A percentile compares a stretch with the other conserved stretches of the same genome.
Evolutionary conservation across 768 basidiomycete species (phyloP).

Genomic region (Artomyces pyxidatus): DNA sequence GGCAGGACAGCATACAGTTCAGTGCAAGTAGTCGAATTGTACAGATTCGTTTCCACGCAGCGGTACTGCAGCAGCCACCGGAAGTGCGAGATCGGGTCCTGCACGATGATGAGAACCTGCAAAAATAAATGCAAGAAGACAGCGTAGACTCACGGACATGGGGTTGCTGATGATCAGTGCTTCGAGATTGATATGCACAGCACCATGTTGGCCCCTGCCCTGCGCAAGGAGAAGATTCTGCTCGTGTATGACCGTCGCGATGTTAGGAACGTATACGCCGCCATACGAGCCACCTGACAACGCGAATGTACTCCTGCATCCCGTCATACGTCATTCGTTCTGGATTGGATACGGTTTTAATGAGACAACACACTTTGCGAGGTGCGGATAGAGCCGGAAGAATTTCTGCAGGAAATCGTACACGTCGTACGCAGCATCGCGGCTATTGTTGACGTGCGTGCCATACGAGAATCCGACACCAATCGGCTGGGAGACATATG

Average conservation of each 20-base stretch:
- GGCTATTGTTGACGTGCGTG: constrained; percentile 25
- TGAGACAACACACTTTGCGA: constrained; percentile 5
- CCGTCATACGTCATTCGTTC: too few relatives aligned
- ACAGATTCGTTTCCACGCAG: constrained; percentile 22
- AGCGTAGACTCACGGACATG: background rate
- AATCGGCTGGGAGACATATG: too few relatives aligned
- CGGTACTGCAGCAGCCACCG: constrained; percentile 23
- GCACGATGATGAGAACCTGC: background rate
- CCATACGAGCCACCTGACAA: constrained; percentile 29
- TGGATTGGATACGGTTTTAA: background rate
- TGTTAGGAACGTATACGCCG: constrained; percentile 28
- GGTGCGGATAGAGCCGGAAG: constrained; percentile 20
- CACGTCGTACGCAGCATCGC: constrained; percentile 24
- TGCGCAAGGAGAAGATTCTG: constrained; percentile 21
- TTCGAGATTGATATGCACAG: constrained; percentile 25
- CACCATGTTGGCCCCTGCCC: constrained; percentile 15
- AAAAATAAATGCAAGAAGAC: background rate
- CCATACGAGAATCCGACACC: constrained; percentile 30
- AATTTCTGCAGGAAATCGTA: constrained; percentile 33
- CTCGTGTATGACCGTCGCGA: constrained; percentile 28
- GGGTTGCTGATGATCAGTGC: constrained; percentile 27
- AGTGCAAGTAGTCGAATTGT: constrained; percentile 24
- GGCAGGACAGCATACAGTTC: constrained; percentile 20
- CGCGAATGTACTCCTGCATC: constrained; percentile 16
- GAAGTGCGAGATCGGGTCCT: constrained; percentile 23